Evolutionary conservation across 2,329 filamentous ascomycete species (phyloP).

Genomic region (Aspergillus sclerotialis): DNA sequence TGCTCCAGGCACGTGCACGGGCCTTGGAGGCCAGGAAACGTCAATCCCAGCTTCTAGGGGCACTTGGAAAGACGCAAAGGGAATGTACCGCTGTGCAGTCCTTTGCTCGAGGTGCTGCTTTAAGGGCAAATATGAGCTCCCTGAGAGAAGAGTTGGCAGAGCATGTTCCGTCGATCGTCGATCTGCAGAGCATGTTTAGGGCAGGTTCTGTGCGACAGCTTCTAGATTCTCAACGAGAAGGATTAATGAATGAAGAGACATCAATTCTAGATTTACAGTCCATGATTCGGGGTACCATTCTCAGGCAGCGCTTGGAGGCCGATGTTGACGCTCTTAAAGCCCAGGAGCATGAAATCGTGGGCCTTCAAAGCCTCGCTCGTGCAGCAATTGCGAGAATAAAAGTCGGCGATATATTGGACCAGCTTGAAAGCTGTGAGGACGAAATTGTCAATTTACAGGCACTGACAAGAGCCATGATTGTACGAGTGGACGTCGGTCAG

Average conservation of each 20-base stretch:
- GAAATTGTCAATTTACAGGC: constrained; percentile 67
- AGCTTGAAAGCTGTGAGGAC: constrained; percentile 61
- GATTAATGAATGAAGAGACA: constrained; percentile 39
- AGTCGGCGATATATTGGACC: constrained; percentile 52
- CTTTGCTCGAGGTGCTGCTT: constrained; percentile 33
- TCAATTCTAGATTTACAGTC: constrained; percentile 47
- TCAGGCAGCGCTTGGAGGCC: constrained; percentile 24
- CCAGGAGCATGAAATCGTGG: constrained; percentile 23
- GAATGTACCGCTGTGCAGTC: constrained; percentile 42
- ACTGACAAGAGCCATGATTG: constrained; percentile 69
- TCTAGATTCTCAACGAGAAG: constrained; percentile 24
- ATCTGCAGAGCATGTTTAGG: constrained; percentile 28
- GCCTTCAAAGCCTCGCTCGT: constrained; percentile 34
- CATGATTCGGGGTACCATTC: constrained; percentile 37
- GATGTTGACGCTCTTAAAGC: constrained; percentile 24
- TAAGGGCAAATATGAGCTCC: constrained; percentile 19
- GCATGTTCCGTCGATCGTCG: constrained; percentile 20
- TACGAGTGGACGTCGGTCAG: constrained; percentile 65
- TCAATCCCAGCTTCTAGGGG: constrained; percentile 32
- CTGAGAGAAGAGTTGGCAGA: constrained; percentile 22
- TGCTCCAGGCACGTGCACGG: constrained; percentile 30
- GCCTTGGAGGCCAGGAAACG: constrained; percentile 31
- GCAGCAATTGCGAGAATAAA: constrained; percentile 35
- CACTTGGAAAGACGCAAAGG: constrained; percentile 34
- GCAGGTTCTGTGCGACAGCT: constrained; percentile 24